Percentiles rank a stretch among this genome's conserved stretches.
These are phyloP conservation scores for Rubroboletus pulcherrimus DNA, from an alignment of 768 basidiomycete genomes.

Conservation along the genomic window DNA sequence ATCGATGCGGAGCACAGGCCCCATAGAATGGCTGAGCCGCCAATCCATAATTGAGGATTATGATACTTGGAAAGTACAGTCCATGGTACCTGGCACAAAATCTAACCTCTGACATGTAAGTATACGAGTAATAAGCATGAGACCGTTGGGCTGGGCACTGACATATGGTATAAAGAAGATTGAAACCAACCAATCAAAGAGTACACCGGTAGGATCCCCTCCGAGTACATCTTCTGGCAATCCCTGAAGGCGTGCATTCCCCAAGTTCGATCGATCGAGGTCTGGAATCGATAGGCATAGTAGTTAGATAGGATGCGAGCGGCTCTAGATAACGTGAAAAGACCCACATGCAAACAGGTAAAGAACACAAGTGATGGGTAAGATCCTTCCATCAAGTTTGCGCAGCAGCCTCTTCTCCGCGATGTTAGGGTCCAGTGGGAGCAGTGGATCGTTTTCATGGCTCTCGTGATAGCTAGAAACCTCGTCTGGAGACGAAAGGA, in stretches of 20 bases:
- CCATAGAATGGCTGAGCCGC: slow-evolving; percentile 68
- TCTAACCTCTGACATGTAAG: slow-evolving; percentile 37
- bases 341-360: slow-evolving; percentile 74
- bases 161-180: slow-evolving; percentile 81
- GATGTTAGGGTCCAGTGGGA: slow-evolving; percentile 10
- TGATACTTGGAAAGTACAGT: slow-evolving; percentile 64
- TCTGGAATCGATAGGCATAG: slow-evolving; percentile 27
- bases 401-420: slow-evolving; percentile 55
- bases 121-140: neutral
- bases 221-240: slow-evolving; percentile 59
- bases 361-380: slow-evolving; percentile 69
- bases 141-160: slow-evolving; percentile 15
- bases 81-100: slow-evolving; percentile 67
- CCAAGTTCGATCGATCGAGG: slow-evolving; percentile 74
- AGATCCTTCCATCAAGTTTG: slow-evolving; percentile 63
- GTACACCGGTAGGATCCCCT: slow-evolving; percentile 62
- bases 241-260: slow-evolving; percentile 75
- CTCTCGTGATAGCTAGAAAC: neutral
- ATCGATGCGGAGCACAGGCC: slow-evolving; percentile 68
- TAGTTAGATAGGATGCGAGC: neutral
- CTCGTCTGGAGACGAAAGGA: slow-evolving; percentile 5
- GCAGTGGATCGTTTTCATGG: slow-evolving; percentile 20
- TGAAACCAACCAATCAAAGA: slow-evolving; percentile 79
- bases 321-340: neutral
- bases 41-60: slow-evolving; percentile 67